Evolutionary conservation across 2,329 filamentous ascomycete species (phyloP).

Genomic region (Penicillium sumatraense): DNA sequence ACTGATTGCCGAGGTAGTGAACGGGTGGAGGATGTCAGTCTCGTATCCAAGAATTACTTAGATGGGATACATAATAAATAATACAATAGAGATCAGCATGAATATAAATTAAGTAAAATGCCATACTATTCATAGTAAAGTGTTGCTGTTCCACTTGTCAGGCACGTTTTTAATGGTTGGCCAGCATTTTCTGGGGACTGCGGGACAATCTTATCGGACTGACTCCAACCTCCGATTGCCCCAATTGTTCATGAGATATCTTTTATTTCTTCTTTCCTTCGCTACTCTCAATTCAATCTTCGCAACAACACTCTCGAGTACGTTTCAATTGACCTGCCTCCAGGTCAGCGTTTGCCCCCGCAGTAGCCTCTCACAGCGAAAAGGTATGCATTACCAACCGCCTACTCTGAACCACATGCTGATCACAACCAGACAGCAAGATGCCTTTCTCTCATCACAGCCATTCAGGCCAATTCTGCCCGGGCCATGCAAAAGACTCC

Average conservation of each 20-base stretch:
- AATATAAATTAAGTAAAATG: too few relatives aligned
- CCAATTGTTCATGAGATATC: too few relatives aligned
- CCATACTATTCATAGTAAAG: background rate
- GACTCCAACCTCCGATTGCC: background rate
- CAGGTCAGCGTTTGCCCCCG: background rate
- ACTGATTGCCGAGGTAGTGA: too few relatives aligned
- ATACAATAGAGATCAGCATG: too few relatives aligned
- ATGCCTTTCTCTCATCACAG: constrained; percentile 99
- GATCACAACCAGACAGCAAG: constrained; percentile 9
- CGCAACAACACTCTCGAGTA: too few relatives aligned
- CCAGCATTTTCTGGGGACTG: background rate
- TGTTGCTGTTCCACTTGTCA: background rate
- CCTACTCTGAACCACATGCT: background rate
- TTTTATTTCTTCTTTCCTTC: background rate
- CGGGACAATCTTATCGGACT: background rate
- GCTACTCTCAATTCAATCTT: background rate
- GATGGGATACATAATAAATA: too few relatives aligned
- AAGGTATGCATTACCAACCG: background rate
- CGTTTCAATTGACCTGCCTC: background rate
- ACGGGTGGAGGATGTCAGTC: too few relatives aligned
- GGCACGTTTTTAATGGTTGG: background rate
- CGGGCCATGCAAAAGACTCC: constrained; percentile 80
- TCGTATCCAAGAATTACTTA: too few relatives aligned
- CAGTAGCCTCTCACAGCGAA: background rate
- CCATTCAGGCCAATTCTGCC: constrained; percentile 97